Evolutionary conservation across 2,329 filamentous ascomycete genomes (phyloP), one percentile per base, ranked within the genome.

Genomic region (Talaromyces sp.): DNA sequence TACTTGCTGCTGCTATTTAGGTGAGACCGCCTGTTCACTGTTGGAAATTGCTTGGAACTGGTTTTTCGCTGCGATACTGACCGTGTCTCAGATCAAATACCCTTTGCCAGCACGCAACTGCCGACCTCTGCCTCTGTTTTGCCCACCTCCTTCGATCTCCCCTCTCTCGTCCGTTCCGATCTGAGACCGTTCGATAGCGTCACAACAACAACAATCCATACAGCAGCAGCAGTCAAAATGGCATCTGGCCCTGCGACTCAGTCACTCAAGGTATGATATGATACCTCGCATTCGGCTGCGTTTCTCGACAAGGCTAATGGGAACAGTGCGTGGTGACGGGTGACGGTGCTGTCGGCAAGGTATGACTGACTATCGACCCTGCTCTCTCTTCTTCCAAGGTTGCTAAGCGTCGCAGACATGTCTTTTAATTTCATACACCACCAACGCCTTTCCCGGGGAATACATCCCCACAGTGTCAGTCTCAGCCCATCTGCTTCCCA

Each of bases 371-470:
- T n/a, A n/a, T n/a, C n/a, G n/a, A n/a, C n/a, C n/a, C 35, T 56
- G 57, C 55, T 61, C 57, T 56, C 56, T 63, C 54, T 54, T 5
- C 19, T 54, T 5, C 19, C 9, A 50, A 26, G 12, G 12, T 26
- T 24, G 17, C 48, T 52, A 52, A 52, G 12, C 26, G 63, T 63
- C 59, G 51, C 65, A 97, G 93, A 99, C 94, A 83, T 99, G 94
- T 83, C 88, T 99, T 62, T 88, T 99, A 71, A 99, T 99, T 76
- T 97, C 93, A 57, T 99, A 99, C 81, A 97, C 94, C 65, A 99
- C 94, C 65, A 99, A 97, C 81, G 94, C 94, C 66, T 99, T 99
- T 77, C 94, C 94, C n/a, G 94, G 94, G 77, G 94, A 99, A 83
- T 99, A 99, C 79, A 97, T 99, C 70, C 94, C 94, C 67, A 99